Evolutionary conservation across 139 green algal species (phyloP).

Genomic region (Volvox africanus): DNA sequence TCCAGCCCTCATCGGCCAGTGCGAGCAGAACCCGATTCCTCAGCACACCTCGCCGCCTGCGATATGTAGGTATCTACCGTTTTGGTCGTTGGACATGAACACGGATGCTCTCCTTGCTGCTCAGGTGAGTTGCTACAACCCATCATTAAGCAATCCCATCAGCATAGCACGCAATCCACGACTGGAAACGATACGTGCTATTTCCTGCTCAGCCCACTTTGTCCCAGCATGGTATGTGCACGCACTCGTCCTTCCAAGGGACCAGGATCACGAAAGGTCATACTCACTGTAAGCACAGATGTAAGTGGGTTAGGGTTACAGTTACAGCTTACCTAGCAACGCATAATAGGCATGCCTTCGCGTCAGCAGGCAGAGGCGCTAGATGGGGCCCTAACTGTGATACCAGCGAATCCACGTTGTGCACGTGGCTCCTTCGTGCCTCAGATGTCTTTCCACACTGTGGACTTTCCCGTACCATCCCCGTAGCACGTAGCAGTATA

Average conservation of each 20-base stretch:
- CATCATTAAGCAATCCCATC: no score
- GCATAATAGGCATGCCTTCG: constrained; percentile 30
- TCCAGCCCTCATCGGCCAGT: constrained; percentile 24
- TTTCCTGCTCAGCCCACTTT: neutral
- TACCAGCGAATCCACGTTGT: neutral
- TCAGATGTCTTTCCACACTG: no score
- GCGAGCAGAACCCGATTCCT: neutral
- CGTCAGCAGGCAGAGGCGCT: neutral
- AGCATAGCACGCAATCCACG: neutral
- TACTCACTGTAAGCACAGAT: no score
- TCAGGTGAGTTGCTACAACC: no score
- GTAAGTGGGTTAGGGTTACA: no score
- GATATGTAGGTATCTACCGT: no score
- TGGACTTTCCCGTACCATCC: no score
- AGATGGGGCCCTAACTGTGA: constrained; percentile 1
- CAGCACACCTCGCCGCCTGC: constrained; percentile 21
- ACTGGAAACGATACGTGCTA: neutral
- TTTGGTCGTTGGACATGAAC: no score
- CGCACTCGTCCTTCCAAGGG: neutral
- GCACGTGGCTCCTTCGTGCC: no score
- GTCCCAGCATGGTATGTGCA: neutral
- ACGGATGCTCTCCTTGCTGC: no score
- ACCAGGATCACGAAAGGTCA: neutral
- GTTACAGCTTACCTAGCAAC: neutral
- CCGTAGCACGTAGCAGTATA: no score